phyloP scores from a whole-genome alignment of 345 rosid species.

The Arabidopsis suecica region DNA sequence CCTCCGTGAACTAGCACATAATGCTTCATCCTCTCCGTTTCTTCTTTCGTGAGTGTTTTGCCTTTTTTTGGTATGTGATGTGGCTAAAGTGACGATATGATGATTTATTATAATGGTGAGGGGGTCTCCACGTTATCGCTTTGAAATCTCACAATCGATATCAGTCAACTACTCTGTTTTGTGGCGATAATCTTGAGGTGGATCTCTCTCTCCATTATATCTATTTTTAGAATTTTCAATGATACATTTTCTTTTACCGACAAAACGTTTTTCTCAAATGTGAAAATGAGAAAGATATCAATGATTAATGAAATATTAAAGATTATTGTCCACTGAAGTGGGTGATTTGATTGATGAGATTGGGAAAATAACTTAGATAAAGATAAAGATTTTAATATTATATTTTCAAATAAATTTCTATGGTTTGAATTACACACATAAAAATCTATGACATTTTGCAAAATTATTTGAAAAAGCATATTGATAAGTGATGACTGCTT shows the following conservation, averaged over 20 bases:
- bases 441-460: too few relatives aligned
- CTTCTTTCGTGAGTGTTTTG: background rate
- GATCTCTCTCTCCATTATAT: background rate
- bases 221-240: background rate
- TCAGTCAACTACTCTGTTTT: background rate
- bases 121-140: background rate
- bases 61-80: background rate
- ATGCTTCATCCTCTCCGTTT: constrained; percentile 40
- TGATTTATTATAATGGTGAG: background rate
- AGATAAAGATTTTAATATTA: too few relatives aligned
- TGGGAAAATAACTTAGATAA: background rate
- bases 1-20: constrained; percentile 51
- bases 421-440: too few relatives aligned
- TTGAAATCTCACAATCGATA: background rate
- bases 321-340: background rate
- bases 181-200: background rate
- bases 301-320: too few relatives aligned
- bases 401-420: too few relatives aligned
- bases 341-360: background rate
- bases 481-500: background rate
- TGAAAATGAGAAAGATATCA: background rate
- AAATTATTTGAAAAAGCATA: background rate
- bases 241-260: background rate
- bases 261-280: background rate
- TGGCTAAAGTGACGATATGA: background rate